Conservation (phyloP, 306 rosid genomes). For the Pyrus communis region DNA sequence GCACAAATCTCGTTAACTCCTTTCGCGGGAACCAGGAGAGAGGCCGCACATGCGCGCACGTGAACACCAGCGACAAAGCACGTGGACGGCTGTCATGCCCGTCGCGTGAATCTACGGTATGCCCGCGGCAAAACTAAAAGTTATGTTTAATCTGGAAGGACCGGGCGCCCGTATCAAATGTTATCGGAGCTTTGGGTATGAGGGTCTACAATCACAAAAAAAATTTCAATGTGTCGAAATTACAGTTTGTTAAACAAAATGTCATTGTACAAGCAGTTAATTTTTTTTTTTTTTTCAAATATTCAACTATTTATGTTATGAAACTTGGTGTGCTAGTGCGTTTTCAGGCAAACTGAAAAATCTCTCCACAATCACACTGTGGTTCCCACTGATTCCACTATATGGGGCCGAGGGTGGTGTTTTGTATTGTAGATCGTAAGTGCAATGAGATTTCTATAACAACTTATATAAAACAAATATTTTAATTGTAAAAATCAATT, state of each 20-base stretch:
- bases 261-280: too few species aligned
- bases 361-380: accelerated
- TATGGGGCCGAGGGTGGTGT: neutral
- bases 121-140: neutral
- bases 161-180: constrained; percentile 16
- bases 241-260: too few species aligned
- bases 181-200: neutral
- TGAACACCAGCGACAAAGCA: constrained; percentile 39
- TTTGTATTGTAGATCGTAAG: constrained; percentile 8
- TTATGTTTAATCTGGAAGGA: neutral
- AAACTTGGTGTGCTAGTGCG: accelerated
- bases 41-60: constrained; percentile 56
- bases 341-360: neutral
- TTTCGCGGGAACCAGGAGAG: constrained; percentile 19
- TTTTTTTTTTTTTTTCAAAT: too few species aligned
- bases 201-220: neutral
- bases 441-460: neutral
- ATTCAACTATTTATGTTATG: too few species aligned
- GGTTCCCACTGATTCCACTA: too few species aligned
- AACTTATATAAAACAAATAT: too few species aligned
- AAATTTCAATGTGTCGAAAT: too few species aligned
- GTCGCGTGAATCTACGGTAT: constrained; percentile 21
- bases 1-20: constrained; percentile 24
- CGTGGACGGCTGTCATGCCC: constrained; percentile 53
- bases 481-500: accelerated